A percentile compares a stretch with the other conserved stretches of the same genome.
Evolutionary conservation across 108 stramenopile species (phyloP).

Genomic region (Cyclotella choctawhatcheeana): DNA sequence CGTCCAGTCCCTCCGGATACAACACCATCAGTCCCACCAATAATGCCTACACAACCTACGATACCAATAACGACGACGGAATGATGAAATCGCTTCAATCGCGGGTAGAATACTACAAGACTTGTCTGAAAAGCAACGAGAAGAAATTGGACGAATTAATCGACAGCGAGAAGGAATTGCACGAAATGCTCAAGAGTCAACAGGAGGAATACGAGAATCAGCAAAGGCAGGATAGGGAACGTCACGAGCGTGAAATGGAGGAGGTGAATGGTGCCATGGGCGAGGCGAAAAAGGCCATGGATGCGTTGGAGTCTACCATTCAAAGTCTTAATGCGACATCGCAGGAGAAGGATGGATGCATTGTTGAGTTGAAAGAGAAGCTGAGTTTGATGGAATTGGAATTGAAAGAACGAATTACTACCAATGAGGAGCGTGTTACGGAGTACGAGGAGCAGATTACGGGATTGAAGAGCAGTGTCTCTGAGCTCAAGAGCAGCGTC

Average conservation of each 20-base stretch:
- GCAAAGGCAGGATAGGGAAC: neutral
- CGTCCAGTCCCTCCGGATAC: neutral
- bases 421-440: slow-evolving; percentile 8
- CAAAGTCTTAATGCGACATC: slow-evolving; percentile 24
- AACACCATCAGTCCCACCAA: neutral
- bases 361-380: slow-evolving; percentile 14
- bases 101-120: slow-evolving; percentile 3
- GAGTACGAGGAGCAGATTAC: neutral
- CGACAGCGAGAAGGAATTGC: slow-evolving; percentile 11
- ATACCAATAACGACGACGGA: slow-evolving; percentile 1
- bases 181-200: neutral
- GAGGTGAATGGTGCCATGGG: slow-evolving; percentile 11
- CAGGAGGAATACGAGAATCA: slow-evolving; percentile 1
- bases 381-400: slow-evolving; percentile 21
- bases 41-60: neutral
- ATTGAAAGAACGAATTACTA: neutral
- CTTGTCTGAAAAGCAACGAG: slow-evolving; percentile 12
- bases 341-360: slow-evolving; percentile 28
- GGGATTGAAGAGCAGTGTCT: neutral
- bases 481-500: neutral
- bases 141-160: slow-evolving; percentile 6
- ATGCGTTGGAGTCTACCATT: slow-evolving; percentile 35
- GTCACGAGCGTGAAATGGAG: slow-evolving; percentile 10
- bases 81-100: slow-evolving; percentile 5
- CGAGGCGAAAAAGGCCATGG: slow-evolving; percentile 26